phyloP scores from a whole-genome alignment of 2,329 filamentous ascomycete species.

The Ophiostoma triangulosporum region DNA sequence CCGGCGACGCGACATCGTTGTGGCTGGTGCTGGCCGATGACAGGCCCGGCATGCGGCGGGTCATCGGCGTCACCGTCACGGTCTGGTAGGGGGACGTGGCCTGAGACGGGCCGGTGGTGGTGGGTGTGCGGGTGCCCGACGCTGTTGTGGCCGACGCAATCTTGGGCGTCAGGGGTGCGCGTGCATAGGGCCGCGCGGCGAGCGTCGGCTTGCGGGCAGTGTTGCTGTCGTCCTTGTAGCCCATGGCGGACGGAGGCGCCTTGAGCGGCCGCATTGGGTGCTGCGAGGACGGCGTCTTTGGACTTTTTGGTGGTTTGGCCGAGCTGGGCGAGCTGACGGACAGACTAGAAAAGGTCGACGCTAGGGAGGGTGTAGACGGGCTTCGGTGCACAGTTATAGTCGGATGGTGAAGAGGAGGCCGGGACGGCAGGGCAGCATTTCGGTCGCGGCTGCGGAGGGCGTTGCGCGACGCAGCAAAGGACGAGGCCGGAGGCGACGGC shows the following conservation, averaged over 20 bases:
- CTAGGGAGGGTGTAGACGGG: background rate
- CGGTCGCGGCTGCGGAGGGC: conserved; percentile 19
- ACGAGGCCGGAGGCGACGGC: conserved; percentile 13
- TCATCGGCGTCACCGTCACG: conserved; percentile 29
- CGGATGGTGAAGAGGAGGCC: conserved; percentile 1
- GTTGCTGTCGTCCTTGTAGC: conserved; percentile 25
- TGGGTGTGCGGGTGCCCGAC: background rate
- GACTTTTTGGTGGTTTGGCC: background rate
- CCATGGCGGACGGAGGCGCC: conserved; percentile 21
- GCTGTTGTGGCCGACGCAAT: conserved; percentile 27
- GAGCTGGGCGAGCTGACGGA: background rate
- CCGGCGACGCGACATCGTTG: conserved; percentile 25
- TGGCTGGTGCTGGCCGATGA: conserved; percentile 10
- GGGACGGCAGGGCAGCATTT: conserved; percentile 22
- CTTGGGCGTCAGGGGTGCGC: conserved; percentile 41
- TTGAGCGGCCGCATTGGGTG: conserved; percentile 9
- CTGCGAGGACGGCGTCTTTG: background rate
- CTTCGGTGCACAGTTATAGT: conserved; percentile 1
- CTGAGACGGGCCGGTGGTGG: background rate
- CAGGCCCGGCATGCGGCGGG: conserved; percentile 20
- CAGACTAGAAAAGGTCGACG: conserved; percentile 4
- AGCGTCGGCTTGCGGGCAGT: conserved; percentile 47
- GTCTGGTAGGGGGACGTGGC: conserved; percentile 15
- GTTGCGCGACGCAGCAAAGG: conserved; percentile 8
- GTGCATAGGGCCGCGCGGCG: conserved; percentile 43